Evolutionary conservation across 2,329 filamentous ascomycete species (phyloP), one percentile per base, ranked within the genome.

Genomic region (Exophiala lecanii-corni): DNA sequence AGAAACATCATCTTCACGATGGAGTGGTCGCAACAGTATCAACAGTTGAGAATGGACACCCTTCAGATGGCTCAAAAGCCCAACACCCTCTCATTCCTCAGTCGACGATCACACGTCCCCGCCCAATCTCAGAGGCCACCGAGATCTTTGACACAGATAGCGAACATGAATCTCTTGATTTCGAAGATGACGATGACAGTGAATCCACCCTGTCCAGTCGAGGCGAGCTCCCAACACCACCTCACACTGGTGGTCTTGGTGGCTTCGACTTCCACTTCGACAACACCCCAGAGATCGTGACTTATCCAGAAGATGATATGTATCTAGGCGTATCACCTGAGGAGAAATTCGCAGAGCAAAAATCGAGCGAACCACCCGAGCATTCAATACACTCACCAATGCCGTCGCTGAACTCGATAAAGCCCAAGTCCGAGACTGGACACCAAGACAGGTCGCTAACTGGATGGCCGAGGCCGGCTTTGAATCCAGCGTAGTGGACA

Each of bases 391-490:
- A 15, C 49, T 57, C 31, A 55, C 56, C 33, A 56, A 50, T 3
- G 54, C 55, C 45, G 57, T 57, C 21, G 59, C 56, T 7, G 55
- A 60, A 21, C 56, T 61, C 28, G 51, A 60, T 37, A 55, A 58
- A 40, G 51, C 54, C 13, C 48, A 60, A 41, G 59, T 63, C 18
- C 54, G 55, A 32, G 45, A 46, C 18, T 65, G 62, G 62, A 53
- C 57, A 4, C 62, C 62, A 4, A 35, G 47, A 13, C 57, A 61
- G 41, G 59, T 62, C 15, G 59, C 59, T 42, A 81, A 86, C 59
- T 92, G 86, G 78, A 92, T 96, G 88, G 78, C 82, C 58, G 79
- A 87, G 62, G 79, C 82, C 33, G 88, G 86, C 55, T 81, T 94
- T 60, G 89, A 95, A 61, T 69, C 79, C 39, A 69, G 75, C 5